Conservation (phyloP, 2,329 filamentous ascomycete genomes). For the Colletotrichum navitas region DNA sequence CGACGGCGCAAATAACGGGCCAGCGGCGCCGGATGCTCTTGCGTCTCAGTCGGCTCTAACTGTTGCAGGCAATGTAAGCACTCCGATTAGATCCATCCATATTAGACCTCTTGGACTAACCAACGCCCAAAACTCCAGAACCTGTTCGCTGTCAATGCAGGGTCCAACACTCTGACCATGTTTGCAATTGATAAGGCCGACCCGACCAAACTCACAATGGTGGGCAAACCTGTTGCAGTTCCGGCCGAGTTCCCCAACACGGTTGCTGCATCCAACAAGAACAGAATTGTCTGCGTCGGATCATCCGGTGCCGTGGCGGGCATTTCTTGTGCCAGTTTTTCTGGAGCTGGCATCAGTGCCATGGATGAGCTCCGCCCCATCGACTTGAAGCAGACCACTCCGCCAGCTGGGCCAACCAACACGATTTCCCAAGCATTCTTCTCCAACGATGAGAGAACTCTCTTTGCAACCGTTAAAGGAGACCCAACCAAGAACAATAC, state of each 20-base stretch:
- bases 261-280: conserved; percentile 59
- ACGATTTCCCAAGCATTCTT: conserved; percentile 73
- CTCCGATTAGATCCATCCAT: no score
- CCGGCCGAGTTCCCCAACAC: conserved; percentile 67
- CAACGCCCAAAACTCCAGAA: conserved; percentile 50
- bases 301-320: conserved; percentile 59
- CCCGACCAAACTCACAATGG: conserved; percentile 58
- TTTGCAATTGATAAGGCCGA: conserved; percentile 57
- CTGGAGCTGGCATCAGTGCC: conserved; percentile 51
- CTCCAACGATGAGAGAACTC: conserved; percentile 62
- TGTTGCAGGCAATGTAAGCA: conserved; percentile 62
- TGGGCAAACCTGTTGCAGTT: conserved; percentile 58
- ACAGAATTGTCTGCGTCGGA: conserved; percentile 61
- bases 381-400: conserved; percentile 67
- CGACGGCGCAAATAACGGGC: conserved; percentile 51
- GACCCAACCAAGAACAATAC: conserved; percentile 66
- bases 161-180: conserved; percentile 65
- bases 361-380: conserved; percentile 63
- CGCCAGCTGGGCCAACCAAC: conserved; percentile 68
- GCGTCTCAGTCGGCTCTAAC: conserved; percentile 64
- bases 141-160: conserved; percentile 68
- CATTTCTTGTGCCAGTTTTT: conserved; percentile 59
- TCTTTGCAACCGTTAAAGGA: conserved; percentile 72
- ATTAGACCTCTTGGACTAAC: conserved; percentile 18
- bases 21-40: conserved; percentile 63